Evolutionary conservation across 805 yeast genomes (phyloP), one percentile per base, ranked within the genome.

Genomic region (Hanseniaspora singularis): DNA sequence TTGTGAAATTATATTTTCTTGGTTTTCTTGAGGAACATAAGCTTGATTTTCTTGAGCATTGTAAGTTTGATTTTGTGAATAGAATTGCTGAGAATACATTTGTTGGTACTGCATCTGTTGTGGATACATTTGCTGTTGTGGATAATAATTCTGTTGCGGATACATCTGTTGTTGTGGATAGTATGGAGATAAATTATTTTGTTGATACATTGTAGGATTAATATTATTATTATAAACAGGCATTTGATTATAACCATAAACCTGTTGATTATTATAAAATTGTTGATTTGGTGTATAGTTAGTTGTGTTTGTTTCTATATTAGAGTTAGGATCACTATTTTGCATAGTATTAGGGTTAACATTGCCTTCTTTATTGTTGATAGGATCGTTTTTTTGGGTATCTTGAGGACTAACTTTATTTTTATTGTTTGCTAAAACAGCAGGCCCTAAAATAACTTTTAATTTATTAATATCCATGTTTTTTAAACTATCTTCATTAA

Each of bases 401-500:
- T 23, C 11, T 34, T 33, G 10, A 12, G 18, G 6, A 16, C 27
- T 12, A 30, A 14, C 33, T 42, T 42, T 1, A 15, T 15, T 22
- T 36, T 36, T 7, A 8, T 26, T 26, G 28, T 8, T 26, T 12
- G 37, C 23, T 20, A 43, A 32, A 2, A 43, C 40, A 11, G 47
- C 47, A 4, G 47, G 47, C 1, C 47, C 47, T 14, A 43, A 34
- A 15, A 43, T 43, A 32, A 43, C 38, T 22, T 43, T 43, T 14
- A 43, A 10, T n/a, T 30, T 43, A 15, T 36, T 51, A 47, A 40
- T 51, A 52, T 28, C 54, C 50, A 24, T 43, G 41, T 33, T 42
- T 32, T 38, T 52, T 31, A 24, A 52, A 55, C 33, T 46, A 42
- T 33, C 38, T 36, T 38, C 51, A 54, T 34, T 46, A 49, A 43